A percentile compares a stretch with the other conserved stretches of the same genome.
Conservation (phyloP, 2,329 filamentous ascomycete genomes). For the Hypoxylon sp. region DNA sequence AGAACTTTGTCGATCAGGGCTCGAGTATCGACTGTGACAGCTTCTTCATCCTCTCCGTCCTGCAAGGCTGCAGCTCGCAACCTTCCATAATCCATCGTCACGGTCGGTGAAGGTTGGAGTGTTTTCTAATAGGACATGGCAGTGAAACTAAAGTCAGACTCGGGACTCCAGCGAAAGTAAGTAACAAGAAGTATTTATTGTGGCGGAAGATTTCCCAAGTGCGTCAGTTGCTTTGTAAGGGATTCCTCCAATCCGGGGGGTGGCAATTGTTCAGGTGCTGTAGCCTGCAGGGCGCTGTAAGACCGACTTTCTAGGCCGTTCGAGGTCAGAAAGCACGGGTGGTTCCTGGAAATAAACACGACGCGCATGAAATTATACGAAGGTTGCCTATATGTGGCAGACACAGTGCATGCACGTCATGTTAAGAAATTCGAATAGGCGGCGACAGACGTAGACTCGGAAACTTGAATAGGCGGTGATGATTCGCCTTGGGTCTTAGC, state of each 20-base stretch:
- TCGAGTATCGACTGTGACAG: slow-evolving; percentile 96
- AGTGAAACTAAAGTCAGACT: slow-evolving; percentile 11
- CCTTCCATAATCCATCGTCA: slow-evolving; percentile 76
- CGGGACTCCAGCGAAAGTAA: not conserved
- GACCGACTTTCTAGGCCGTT: not conserved
- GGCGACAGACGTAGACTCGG: not conserved
- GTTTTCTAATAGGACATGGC: slow-evolving; percentile 32
- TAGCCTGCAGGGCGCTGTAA: slow-evolving; percentile 6
- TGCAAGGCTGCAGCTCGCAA: slow-evolving; percentile 88
- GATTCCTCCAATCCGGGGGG: slow-evolving; percentile 19
- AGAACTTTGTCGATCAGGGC: slow-evolving; percentile 98
- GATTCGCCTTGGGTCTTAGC: slow-evolving; percentile 26
- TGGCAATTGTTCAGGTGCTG: slow-evolving; percentile 25
- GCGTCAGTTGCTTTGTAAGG: slow-evolving; percentile 11
- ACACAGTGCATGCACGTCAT: not conserved
- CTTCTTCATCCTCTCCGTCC: slow-evolving; percentile 91
- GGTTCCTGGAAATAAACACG: slow-evolving; percentile 20
- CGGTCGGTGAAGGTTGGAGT: slow-evolving; percentile 6
- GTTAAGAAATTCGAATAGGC: slow-evolving; percentile 12
- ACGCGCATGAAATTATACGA: not conserved
- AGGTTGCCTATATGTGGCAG: not conserved
- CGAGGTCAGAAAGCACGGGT: slow-evolving; percentile 2
- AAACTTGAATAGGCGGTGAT: slow-evolving; percentile 16
- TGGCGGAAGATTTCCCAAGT: slow-evolving; percentile 10
- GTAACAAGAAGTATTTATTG: slow-evolving; percentile 16